Evolutionary conservation across 768 basidiomycete species (phyloP).

Genomic region (Auricularia cornea): DNA sequence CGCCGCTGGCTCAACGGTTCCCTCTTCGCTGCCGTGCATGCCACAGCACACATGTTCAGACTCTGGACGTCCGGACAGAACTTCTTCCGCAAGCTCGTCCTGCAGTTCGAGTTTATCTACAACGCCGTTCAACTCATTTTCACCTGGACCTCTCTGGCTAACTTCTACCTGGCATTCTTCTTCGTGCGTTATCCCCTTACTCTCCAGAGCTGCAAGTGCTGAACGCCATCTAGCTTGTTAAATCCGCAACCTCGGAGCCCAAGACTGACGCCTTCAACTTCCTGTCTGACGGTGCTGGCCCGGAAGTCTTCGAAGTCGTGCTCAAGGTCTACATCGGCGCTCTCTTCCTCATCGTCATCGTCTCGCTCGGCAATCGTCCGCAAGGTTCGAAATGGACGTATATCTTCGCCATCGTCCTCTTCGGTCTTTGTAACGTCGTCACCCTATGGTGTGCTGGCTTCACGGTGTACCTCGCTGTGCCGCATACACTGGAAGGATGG

Average conservation of each 20-base stretch:
- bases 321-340: constrained; percentile 70
- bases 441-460: constrained; percentile 87
- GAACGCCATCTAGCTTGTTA: constrained; percentile 51
- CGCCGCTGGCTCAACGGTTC: constrained; percentile 87
- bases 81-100: constrained; percentile 69
- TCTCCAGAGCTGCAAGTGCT: constrained; percentile 12
- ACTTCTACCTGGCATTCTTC: constrained; percentile 92
- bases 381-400: constrained; percentile 86
- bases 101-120: constrained; percentile 85
- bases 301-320: constrained; percentile 70
- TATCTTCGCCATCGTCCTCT: constrained; percentile 62
- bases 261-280: constrained; percentile 72
- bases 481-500: constrained; percentile 70
- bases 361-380: constrained; percentile 88
- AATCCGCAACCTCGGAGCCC: constrained; percentile 57
- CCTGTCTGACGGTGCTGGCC: constrained; percentile 61
- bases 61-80: constrained; percentile 92
- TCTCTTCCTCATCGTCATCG: constrained; percentile 73
- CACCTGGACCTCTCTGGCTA: constrained; percentile 89
- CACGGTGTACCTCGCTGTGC: constrained; percentile 79
- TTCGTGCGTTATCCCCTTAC: constrained; percentile 48
- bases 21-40: constrained; percentile 87
- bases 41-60: constrained; percentile 79
- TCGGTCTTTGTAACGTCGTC: constrained; percentile 70
- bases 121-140: constrained; percentile 84